phyloP scores from a whole-genome alignment of 1,284 basidiomycete species.

The Irpex sp. region DNA sequence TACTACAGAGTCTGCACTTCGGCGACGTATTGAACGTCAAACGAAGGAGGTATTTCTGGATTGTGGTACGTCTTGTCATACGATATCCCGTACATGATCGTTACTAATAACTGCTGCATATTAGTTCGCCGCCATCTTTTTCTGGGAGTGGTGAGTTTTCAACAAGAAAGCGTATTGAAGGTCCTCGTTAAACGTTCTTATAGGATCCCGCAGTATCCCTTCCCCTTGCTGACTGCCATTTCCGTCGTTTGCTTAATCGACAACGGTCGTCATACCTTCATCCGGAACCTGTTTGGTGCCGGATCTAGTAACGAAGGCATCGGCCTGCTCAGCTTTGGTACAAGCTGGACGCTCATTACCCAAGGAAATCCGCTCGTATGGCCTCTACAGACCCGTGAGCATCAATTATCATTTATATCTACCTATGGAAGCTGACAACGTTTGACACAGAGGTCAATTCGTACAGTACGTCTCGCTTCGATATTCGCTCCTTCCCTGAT shows the following conservation, averaged over 20 bases:
- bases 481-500: background rate
- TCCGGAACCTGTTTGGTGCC: slow-evolving; percentile 49
- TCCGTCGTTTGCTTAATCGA: slow-evolving; percentile 48
- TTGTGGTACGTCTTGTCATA: slow-evolving; percentile 32
- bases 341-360: slow-evolving; percentile 51
- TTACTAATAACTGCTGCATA: background rate
- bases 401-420: slow-evolving; percentile 5
- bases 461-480: slow-evolving; percentile 27
- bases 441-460: slow-evolving; percentile 34
- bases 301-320: slow-evolving; percentile 52
- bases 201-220: slow-evolving; percentile 41
- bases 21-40: slow-evolving; percentile 43
- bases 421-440: background rate
- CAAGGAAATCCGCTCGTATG: slow-evolving; percentile 51
- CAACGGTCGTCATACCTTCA: slow-evolving; percentile 40
- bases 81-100: background rate
- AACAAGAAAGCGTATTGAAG: background rate
- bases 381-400: slow-evolving; percentile 45
- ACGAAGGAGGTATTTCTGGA: slow-evolving; percentile 50
- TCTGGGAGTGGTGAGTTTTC: slow-evolving; percentile 39
- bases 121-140: slow-evolving; percentile 45
- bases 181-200: background rate
- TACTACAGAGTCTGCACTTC: slow-evolving; percentile 54
- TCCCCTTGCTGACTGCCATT: slow-evolving; percentile 44
- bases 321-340: slow-evolving; percentile 44